Percentiles rank a stretch among this genome's conserved stretches.
Evolutionary conservation across 2,329 filamentous ascomycete genomes (phyloP).

Genomic region (Cladosporium sp.): DNA sequence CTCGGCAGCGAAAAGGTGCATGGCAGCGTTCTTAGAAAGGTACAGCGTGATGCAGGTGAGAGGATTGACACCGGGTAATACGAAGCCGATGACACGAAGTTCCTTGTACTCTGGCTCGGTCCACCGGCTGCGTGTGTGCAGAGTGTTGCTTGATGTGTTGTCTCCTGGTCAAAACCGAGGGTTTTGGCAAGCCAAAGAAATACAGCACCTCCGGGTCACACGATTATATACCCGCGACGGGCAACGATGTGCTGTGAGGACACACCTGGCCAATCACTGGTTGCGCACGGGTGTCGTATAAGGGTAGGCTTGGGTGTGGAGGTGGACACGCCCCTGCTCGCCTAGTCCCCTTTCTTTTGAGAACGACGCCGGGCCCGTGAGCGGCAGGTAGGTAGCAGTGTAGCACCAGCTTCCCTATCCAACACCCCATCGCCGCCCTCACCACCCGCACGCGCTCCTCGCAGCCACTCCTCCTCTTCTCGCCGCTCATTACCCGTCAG

Average conservation of each 20-base stretch:
- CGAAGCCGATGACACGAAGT: constrained; percentile 2
- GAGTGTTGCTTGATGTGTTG: not conserved
- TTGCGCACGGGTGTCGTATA: not conserved
- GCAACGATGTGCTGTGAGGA: not conserved
- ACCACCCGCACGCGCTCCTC: not conserved
- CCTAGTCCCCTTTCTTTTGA: constrained; percentile 2
- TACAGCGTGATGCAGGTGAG: constrained; percentile 2
- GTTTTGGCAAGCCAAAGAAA: too few species aligned
- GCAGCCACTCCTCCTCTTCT: not conserved
- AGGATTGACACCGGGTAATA: not conserved
- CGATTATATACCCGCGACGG: not conserved
- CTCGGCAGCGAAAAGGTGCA: not conserved
- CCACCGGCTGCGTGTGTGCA: not conserved
- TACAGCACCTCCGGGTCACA: too few species aligned
- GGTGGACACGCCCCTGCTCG: not conserved
- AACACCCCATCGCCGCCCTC: not conserved
- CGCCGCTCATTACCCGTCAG: not conserved
- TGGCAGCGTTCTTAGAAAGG: not conserved
- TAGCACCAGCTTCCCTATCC: constrained; percentile 1
- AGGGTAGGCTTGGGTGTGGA: not conserved
- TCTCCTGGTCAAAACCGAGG: not conserved
- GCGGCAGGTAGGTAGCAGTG: not conserved
- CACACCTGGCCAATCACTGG: not conserved
- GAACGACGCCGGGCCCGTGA: not conserved
- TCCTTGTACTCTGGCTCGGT: not conserved